A percentile compares a stretch with the other conserved stretches of the same genome.
Evolutionary conservation across 2,329 filamentous ascomycete species (phyloP).

Genomic region (Cladobotryum protrusum): DNA sequence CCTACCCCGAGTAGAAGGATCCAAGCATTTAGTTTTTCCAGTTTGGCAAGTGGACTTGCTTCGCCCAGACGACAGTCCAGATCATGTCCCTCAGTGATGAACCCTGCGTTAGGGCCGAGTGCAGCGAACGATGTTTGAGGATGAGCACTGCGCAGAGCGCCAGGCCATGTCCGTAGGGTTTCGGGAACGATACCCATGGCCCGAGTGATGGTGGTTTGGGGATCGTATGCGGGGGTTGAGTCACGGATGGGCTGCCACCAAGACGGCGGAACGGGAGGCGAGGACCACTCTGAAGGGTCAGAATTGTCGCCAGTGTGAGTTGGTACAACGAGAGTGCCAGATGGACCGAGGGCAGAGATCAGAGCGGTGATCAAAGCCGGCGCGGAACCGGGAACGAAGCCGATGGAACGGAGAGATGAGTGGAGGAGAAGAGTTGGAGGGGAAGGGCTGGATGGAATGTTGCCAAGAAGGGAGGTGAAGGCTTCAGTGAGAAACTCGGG

Average conservation of each 20-base stretch:
- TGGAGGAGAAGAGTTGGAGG: neutral
- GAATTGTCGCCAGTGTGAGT: constrained; percentile 15
- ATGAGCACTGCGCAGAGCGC: constrained; percentile 13
- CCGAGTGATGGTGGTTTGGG: constrained; percentile 4
- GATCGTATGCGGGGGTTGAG: constrained; percentile 11
- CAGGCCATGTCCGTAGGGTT: constrained; percentile 14
- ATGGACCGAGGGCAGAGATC: neutral
- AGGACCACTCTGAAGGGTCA: constrained; percentile 12
- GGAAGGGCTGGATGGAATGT: neutral
- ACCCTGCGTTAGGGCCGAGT: constrained; percentile 6
- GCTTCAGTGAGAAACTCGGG: neutral
- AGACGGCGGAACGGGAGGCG: constrained; percentile 12
- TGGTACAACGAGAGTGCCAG: constrained; percentile 15
- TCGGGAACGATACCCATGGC: constrained; percentile 13
- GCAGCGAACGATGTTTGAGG: constrained; percentile 16
- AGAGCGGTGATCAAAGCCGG: neutral
- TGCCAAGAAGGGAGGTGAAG: neutral
- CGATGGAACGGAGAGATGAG: neutral
- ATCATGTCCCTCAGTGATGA: neutral
- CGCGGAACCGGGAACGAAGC: neutral
- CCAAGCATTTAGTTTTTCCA: constrained; percentile 8
- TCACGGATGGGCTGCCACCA: constrained; percentile 16
- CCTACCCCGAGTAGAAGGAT: constrained; percentile 12
- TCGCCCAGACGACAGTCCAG: constrained; percentile 7
- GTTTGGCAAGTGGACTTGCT: constrained; percentile 1